Evolutionary conservation across 768 basidiomycete species (phyloP).

Genomic region (Pleurotus tuoliensis): DNA sequence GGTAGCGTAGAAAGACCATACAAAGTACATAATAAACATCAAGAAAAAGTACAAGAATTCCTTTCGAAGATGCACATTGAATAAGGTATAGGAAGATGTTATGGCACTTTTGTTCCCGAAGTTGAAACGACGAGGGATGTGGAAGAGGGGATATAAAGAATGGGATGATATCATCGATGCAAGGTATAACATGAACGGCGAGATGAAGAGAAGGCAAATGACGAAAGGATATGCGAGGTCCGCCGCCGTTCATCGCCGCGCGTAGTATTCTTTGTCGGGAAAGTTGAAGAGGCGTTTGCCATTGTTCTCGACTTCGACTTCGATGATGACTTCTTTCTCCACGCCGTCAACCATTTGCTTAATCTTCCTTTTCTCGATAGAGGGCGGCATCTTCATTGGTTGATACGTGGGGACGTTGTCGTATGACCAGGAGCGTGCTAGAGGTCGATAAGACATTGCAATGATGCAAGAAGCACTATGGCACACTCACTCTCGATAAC

Average conservation of each 20-base stretch:
- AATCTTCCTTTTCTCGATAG: constrained; percentile 47
- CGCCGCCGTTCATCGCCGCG: constrained; percentile 1
- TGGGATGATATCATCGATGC: neutral
- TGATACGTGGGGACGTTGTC: constrained; percentile 63
- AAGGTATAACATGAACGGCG: neutral
- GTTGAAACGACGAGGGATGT: neutral
- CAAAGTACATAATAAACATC: too few species aligned
- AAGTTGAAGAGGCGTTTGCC: constrained; percentile 71
- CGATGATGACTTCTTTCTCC: constrained; percentile 43
- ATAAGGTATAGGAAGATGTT: neutral
- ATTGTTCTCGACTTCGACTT: constrained; percentile 53
- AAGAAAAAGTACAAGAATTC: too few species aligned
- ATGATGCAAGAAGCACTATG: neutral
- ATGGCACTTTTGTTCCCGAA: neutral
- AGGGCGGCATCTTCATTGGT: constrained; percentile 51
- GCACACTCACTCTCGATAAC: constrained; percentile 47
- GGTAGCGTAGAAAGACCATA: too few species aligned
- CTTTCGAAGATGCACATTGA: too few species aligned
- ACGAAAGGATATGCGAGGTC: neutral
- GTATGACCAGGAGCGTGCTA: constrained; percentile 75
- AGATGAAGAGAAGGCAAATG: neutral
- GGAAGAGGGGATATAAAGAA: neutral
- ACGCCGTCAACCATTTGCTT: constrained; percentile 41
- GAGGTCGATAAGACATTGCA: neutral
- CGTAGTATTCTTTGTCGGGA: constrained; percentile 32